Evolutionary conservation across 2,329 filamentous ascomycete genomes (phyloP).

Genomic region (Aureobasidium mangrovei): DNA sequence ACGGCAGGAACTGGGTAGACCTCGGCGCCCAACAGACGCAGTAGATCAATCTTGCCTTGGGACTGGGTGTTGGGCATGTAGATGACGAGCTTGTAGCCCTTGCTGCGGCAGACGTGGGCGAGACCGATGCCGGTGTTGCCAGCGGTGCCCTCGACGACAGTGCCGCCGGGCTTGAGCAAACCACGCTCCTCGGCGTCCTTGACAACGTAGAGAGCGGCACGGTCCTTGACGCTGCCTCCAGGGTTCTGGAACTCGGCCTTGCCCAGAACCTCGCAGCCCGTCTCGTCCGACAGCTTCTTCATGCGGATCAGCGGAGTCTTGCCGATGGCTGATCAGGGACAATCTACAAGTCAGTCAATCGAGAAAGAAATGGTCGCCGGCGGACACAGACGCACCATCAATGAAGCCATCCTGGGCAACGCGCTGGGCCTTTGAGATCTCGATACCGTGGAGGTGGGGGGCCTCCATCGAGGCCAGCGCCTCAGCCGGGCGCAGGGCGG

Average conservation of each 20-base stretch:
- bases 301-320: constrained; percentile 92
- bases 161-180: constrained; percentile 73
- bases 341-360: constrained; percentile 14
- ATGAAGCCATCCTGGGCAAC: constrained; percentile 65
- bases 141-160: constrained; percentile 92
- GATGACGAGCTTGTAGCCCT: constrained; percentile 91
- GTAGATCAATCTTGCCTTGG: constrained; percentile 91
- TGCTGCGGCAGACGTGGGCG: constrained; percentile 86
- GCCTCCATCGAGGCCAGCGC: constrained; percentile 42
- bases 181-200: constrained; percentile 87
- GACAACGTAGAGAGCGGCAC: constrained; percentile 88
- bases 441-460: constrained; percentile 39
- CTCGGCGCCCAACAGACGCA: constrained; percentile 84
- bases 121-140: constrained; percentile 98
- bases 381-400: constrained; percentile 54
- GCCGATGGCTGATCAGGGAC: constrained; percentile 65
- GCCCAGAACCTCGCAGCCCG: constrained; percentile 86
- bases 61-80: constrained; percentile 99
- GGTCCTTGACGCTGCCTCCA: constrained; percentile 91
- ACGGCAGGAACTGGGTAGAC: constrained; percentile 95
- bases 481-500: constrained; percentile 46
- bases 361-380: not conserved
- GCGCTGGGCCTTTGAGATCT: constrained; percentile 71
- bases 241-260: constrained; percentile 99
- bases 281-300: constrained; percentile 78